phyloP scores from a whole-genome alignment of 306 rosid species.

The peach (Prunus persica) region Prunus_persica_NCBIv2 NC_034009.1:38512001-38512500 shows the following conservation, averaged over 20 bases:
- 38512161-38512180: neutral
- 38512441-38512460: neutral
- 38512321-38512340: conserved; percentile 66
- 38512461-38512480: conserved; percentile 15
- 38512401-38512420: conserved; percentile 28
- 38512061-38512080: neutral
- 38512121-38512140: conserved; percentile 7
- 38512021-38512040: neutral
- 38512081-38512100: neutral
- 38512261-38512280: neutral
- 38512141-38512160: neutral
- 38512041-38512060: neutral
- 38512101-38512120: neutral
- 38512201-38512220: neutral
- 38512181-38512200: neutral
- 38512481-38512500: conserved; percentile 16
- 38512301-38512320: conserved; percentile 86
- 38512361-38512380: conserved; percentile 16
- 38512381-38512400: conserved; percentile 43
- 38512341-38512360: conserved; percentile 34
- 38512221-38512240: conserved; percentile 3
- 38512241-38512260: conserved; percentile 3
- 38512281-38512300: conserved; percentile 58
- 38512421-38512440: conserved; percentile 16
- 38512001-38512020: conserved; percentile 45